These are phyloP conservation scores for Alternaria longipes DNA, from an alignment of 2,329 filamentous ascomycete species.

Conservation along the genomic window DNA sequence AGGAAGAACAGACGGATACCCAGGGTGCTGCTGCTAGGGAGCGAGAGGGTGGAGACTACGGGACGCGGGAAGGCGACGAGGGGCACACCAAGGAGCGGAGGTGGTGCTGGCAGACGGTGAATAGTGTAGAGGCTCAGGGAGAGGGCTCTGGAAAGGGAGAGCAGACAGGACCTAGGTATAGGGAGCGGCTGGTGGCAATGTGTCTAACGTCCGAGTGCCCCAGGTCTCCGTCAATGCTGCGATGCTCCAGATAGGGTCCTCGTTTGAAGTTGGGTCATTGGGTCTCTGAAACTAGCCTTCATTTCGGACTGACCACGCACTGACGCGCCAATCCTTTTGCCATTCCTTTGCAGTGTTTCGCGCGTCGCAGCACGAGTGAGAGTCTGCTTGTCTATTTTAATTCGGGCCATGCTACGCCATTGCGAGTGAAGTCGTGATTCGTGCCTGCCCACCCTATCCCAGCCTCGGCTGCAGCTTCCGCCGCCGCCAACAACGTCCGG, in stretches of 20 bases:
- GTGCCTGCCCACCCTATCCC: conserved; percentile 1
- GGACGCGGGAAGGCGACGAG: conserved; percentile 23
- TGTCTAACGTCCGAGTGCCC: conserved; percentile 28
- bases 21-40: neutral
- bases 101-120: conserved; percentile 3
- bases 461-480: conserved; percentile 35
- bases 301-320: conserved; percentile 23
- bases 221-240: conserved; percentile 19
- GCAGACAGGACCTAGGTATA: conserved; percentile 15
- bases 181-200: conserved; percentile 33
- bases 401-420: conserved; percentile 7
- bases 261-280: conserved; percentile 29
- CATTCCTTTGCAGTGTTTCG: conserved; percentile 32
- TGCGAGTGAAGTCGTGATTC: conserved; percentile 10
- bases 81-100: conserved; percentile 11
- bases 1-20: conserved; percentile 19
- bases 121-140: neutral
- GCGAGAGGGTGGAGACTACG: conserved; percentile 22
- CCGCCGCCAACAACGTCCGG: conserved; percentile 22
- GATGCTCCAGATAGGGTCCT: conserved; percentile 24
- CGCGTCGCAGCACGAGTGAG: conserved; percentile 17
- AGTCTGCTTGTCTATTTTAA: conserved; percentile 15
- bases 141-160: conserved; percentile 2
- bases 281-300: conserved; percentile 24
- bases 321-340: conserved; percentile 26